These are phyloP conservation scores for Nannochloris sp. DNA, from an alignment of 139 green algal genomes.

Conservation along the genomic window DNA sequence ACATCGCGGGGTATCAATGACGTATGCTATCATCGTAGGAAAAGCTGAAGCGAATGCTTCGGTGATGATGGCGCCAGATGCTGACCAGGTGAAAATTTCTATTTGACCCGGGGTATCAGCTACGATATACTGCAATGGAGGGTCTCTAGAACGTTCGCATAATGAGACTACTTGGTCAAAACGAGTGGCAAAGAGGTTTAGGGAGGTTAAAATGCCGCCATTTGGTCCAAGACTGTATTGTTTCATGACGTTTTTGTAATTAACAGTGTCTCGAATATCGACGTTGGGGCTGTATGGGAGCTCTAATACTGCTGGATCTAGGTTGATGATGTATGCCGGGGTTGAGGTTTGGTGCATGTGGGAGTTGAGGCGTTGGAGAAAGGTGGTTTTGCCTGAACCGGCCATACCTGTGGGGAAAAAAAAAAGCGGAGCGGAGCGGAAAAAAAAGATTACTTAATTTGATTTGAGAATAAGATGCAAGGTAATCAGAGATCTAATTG, in stretches of 20 bases:
- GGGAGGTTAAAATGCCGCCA: conserved; percentile 91
- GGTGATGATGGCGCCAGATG: conserved; percentile 83
- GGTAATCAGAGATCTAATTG: not conserved
- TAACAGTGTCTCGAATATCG: conserved; percentile 97
- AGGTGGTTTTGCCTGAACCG: conserved; percentile 92
- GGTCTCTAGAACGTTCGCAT: conserved; percentile 68
- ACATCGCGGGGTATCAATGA: conserved; percentile 89
- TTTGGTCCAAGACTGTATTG: conserved; percentile 95
- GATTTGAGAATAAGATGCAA: not conserved
- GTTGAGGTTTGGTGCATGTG: conserved; percentile 52
- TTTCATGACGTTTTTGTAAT: conserved; percentile 98
- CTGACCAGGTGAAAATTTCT: conserved; percentile 99
- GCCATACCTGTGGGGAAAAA: conserved; percentile 86
- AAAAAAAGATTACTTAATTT: too few species aligned
- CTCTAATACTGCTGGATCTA: conserved; percentile 87
- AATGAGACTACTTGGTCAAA: conserved; percentile 94
- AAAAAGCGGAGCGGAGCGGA: too few species aligned
- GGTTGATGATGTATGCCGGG: conserved; percentile 89
- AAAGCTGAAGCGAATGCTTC: conserved; percentile 86
- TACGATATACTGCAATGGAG: conserved; percentile 74
- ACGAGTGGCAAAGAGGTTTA: conserved; percentile 96
- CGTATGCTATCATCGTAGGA: conserved; percentile 82
- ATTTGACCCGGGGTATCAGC: conserved; percentile 97
- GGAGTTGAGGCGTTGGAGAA: conserved; percentile 83
- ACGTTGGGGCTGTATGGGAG: conserved; percentile 91